These are phyloP conservation scores for Mitragyna speciosa DNA, from an alignment of 257 asterid genomes.

Conservation along the genomic window DNA sequence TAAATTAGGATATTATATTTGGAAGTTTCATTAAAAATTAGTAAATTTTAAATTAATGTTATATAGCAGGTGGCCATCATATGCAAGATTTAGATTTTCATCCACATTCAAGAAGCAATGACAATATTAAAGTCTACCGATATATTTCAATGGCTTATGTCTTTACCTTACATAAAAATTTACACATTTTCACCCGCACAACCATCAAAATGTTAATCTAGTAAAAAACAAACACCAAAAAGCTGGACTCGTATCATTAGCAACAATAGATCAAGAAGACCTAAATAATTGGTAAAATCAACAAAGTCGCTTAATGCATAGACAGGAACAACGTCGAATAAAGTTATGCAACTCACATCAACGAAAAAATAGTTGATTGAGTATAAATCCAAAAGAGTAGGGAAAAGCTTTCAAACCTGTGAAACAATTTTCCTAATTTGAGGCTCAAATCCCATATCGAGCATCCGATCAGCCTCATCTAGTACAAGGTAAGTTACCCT, in stretches of 20 bases:
- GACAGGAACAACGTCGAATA: background rate
- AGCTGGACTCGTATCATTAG: background rate
- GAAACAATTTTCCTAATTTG: slow-evolving; percentile 86
- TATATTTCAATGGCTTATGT: background rate
- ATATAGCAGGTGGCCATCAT: background rate
- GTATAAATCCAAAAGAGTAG: background rate
- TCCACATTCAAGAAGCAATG: background rate
- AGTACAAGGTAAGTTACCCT: slow-evolving; percentile 88
- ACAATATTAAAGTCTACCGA: background rate
- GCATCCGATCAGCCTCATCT: slow-evolving; percentile 98
- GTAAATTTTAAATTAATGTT: background rate
- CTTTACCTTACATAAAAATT: background rate
- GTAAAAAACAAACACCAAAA: background rate
- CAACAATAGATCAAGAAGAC: background rate
- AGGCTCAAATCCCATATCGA: slow-evolving; percentile 98
- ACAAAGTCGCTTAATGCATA: background rate
- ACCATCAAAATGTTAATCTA: background rate
- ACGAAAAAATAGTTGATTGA: slow-evolving; percentile 11
- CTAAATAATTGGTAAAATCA: background rate
- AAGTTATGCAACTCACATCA: background rate
- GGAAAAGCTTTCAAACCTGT: slow-evolving; percentile 47
- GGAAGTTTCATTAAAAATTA: background rate
- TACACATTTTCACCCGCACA: background rate
- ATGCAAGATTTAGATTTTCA: background rate
- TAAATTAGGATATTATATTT: background rate